Percentiles rank a stretch among this genome's conserved stretches.
Evolutionary conservation across 2,329 filamentous ascomycete genomes (phyloP).

Genomic region (Ophiocordyceps camponoti-leonardi): DNA sequence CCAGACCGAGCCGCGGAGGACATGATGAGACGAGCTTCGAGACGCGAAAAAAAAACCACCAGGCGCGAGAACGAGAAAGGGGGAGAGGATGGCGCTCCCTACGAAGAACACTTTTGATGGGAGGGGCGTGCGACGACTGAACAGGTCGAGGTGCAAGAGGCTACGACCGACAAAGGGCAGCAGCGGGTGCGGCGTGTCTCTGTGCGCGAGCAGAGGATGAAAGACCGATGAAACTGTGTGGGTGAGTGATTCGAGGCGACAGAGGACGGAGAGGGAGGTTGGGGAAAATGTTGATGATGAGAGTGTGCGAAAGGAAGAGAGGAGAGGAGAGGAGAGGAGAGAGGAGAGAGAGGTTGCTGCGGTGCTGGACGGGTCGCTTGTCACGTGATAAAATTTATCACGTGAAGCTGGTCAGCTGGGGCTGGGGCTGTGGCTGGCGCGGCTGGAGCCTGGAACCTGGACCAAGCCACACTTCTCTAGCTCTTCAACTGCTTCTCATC

Average conservation of each 20-base stretch:
- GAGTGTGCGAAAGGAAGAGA: not conserved
- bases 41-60: not conserved
- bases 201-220: too few species aligned
- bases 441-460: too few species aligned
- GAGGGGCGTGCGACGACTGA: too few species aligned
- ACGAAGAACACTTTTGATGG: not conserved
- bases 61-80: not conserved
- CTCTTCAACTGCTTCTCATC: too few species aligned
- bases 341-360: not conserved
- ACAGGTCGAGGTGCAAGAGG: too few species aligned
- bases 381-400: not conserved
- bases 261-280: not conserved
- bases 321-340: not conserved
- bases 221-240: too few species aligned
- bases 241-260: too few species aligned
- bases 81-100: not conserved
- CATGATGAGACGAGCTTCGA: conserved; percentile 4
- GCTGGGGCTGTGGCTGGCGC: too few species aligned
- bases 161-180: too few species aligned
- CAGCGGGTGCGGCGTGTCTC: too few species aligned
- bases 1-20: conserved; percentile 7
- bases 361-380: not conserved
- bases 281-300: not conserved
- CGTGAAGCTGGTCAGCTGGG: not conserved
- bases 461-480: too few species aligned